Conservation (phyloP, 345 rosid genomes). For the Eucalyptus pauciflora region DNA sequence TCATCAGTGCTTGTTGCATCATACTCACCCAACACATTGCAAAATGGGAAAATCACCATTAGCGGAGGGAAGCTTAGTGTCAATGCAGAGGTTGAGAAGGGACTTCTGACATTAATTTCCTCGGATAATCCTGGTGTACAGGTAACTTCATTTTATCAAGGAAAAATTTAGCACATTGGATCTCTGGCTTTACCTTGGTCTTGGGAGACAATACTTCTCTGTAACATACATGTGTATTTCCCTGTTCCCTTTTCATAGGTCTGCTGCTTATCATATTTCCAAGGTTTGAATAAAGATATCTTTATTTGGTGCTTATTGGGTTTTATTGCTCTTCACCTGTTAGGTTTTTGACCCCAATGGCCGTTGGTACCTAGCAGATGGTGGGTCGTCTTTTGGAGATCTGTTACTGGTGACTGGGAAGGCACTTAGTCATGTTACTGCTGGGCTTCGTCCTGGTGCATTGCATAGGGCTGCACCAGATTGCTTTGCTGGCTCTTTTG, state of each 20-base stretch:
- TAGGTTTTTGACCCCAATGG: slow-evolving; percentile 98
- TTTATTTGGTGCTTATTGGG: background rate
- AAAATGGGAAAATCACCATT: slow-evolving; percentile 61
- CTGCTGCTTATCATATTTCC: background rate
- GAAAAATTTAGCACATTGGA: background rate
- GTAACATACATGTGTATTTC: background rate
- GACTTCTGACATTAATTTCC: slow-evolving; percentile 74
- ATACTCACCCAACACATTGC: slow-evolving; percentile 45
- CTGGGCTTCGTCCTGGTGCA: slow-evolving; percentile 91
- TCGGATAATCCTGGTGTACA: slow-evolving; percentile 74
- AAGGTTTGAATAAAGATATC: background rate
- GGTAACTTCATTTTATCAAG: slow-evolving; percentile 21
- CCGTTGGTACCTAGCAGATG: slow-evolving; percentile 94
- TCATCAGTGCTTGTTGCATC: slow-evolving; percentile 82
- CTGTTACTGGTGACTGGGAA: slow-evolving; percentile 82
- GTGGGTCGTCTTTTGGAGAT: slow-evolving; percentile 60
- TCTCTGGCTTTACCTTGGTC: background rate
- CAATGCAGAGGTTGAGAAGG: slow-evolving; percentile 86
- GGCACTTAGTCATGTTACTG: slow-evolving; percentile 91
- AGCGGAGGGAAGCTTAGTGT: slow-evolving; percentile 53
- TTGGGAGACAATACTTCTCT: background rate
- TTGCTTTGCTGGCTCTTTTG: slow-evolving; percentile 26
- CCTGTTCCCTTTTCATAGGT: background rate
- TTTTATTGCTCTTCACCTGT: background rate
- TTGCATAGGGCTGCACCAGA: slow-evolving; percentile 56